Evolutionary conservation across 148 eudicot species (phyloP).

Genomic region (Persicaria maculosa): DNA sequence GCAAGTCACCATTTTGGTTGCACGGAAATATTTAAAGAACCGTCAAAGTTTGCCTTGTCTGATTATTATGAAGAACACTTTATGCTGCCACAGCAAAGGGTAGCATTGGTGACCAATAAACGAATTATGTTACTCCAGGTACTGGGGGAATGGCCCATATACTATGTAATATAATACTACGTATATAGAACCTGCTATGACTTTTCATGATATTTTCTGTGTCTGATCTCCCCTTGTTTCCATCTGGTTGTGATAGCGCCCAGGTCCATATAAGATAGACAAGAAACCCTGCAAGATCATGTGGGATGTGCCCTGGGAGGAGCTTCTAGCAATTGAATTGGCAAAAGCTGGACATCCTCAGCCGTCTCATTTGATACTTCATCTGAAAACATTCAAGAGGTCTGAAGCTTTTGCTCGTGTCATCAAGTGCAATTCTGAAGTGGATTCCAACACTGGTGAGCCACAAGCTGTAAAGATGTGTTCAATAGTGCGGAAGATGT

Average conservation of each 20-base stretch:
- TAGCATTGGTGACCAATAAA: slow-evolving; percentile 74
- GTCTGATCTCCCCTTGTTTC: slow-evolving; percentile 1
- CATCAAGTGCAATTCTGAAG: slow-evolving; percentile 75
- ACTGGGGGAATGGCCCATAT: slow-evolving; percentile 9
- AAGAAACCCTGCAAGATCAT: slow-evolving; percentile 83
- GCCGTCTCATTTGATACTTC: slow-evolving; percentile 80
- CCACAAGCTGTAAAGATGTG: slow-evolving; percentile 78
- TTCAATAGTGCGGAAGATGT: slow-evolving; percentile 66
- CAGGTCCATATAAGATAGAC: slow-evolving; percentile 63
- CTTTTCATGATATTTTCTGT: background rate
- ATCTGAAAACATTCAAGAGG: slow-evolving; percentile 67
- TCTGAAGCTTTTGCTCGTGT: slow-evolving; percentile 74
- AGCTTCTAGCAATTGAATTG: slow-evolving; percentile 75
- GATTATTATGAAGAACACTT: slow-evolving; percentile 94
- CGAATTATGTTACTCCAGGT: slow-evolving; percentile 91
- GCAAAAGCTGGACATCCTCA: slow-evolving; percentile 64
- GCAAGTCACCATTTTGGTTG: slow-evolving; percentile 89
- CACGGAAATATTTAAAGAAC: slow-evolving; percentile 92
- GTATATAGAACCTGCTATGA: background rate
- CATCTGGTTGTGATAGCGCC: slow-evolving; percentile 37
- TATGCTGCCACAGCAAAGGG: slow-evolving; percentile 62
- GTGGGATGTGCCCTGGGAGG: slow-evolving; percentile 99
- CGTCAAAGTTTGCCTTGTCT: slow-evolving; percentile 91
- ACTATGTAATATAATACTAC: background rate
- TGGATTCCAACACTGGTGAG: slow-evolving; percentile 40